Conservation (phyloP, 306 rosid genomes). For the Spatholobus suberectus region DNA sequence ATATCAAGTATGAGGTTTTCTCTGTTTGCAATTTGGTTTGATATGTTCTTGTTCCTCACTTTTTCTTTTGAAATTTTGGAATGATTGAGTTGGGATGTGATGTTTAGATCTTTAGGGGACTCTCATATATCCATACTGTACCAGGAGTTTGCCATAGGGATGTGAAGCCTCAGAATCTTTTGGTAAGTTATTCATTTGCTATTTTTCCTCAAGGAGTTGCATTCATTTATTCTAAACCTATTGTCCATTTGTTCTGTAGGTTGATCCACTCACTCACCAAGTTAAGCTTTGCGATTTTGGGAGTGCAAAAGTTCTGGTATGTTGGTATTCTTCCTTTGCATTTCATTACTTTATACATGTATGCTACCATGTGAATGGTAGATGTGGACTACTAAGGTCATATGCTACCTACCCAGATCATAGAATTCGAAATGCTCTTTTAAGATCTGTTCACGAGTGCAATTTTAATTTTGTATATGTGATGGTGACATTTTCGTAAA, state of each 20-base stretch:
- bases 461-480: slow-evolving; percentile 16
- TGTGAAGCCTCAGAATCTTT: slow-evolving; percentile 92
- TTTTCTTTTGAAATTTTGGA: slow-evolving; percentile 17
- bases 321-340: slow-evolving; percentile 32
- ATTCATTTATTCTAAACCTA: slow-evolving; percentile 22
- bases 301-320: slow-evolving; percentile 95
- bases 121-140: slow-evolving; percentile 92
- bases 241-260: slow-evolving; percentile 51
- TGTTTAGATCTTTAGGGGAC: slow-evolving; percentile 85
- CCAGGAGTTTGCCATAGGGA: slow-evolving; percentile 94
- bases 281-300: slow-evolving; percentile 97
- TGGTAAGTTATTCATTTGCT: slow-evolving; percentile 60
- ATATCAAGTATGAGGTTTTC: slow-evolving; percentile 73
- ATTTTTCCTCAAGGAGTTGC: slow-evolving; percentile 8
- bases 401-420: slow-evolving; percentile 12
- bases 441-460: slow-evolving; percentile 24
- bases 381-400: background rate
- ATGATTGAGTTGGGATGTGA: slow-evolving; percentile 36
- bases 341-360: background rate
- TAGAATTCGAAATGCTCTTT: slow-evolving; percentile 21
- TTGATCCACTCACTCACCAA: slow-evolving; percentile 92
- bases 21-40: background rate
- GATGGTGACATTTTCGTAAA: slow-evolving; percentile 16
- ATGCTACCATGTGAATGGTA: background rate
- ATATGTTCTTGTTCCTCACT: slow-evolving; percentile 6